Evolutionary conservation across 2,329 filamentous ascomycete species (phyloP), one percentile per base, ranked within the genome.

Genomic region (Teratosphaeria gauchensis): DNA sequence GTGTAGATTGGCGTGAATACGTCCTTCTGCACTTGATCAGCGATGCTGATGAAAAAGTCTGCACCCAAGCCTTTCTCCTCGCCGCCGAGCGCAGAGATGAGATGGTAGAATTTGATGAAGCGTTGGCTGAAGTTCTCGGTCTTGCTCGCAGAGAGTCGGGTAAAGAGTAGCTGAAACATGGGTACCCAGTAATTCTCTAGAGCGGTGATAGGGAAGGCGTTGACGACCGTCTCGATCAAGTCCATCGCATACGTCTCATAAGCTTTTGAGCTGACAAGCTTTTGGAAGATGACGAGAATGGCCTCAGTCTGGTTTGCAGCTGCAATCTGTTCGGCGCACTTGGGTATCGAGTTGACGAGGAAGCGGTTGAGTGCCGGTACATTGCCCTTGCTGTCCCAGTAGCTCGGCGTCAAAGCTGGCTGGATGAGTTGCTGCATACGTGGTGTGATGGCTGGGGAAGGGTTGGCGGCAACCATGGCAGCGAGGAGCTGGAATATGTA

Each of bases 401-500:
- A 81, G 1, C 83, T 77, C n/a, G 90, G 89, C 64, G 84, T 84
- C 53, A 99, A 82, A 33, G 97, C 83, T 4, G 90, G 89, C 0
- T 80, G 80, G 51, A 97, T 82, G 53, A 99, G 78, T 6, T 83
- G 82, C 72, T 89, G 86, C 78, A 95, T 96, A 70, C 90, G 88
- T 30, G 84, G 82, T 2, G 91, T 89, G 32, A 97, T 79, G 8
- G 87, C 81, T n/a, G 84, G 87, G 0, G 86, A 82, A 0, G 90
- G 88, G 67, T 94, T 92, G 7, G 88, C 84, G 74, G 97, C 92
- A 2, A 99, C 82, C 14, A 99, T 82, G 56, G 92, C 89, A 2
- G 92, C 90, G 63, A 97, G 89, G 38, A 99, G 83, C 72, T 99
- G 94, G 80, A 99, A 96, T 57, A 97, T 86, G 67, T 97, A 99